Base-by-base conservation (phyloP, 2,329 filamentous ascomycete genomes). In the Talaromyces sp. region DNA sequence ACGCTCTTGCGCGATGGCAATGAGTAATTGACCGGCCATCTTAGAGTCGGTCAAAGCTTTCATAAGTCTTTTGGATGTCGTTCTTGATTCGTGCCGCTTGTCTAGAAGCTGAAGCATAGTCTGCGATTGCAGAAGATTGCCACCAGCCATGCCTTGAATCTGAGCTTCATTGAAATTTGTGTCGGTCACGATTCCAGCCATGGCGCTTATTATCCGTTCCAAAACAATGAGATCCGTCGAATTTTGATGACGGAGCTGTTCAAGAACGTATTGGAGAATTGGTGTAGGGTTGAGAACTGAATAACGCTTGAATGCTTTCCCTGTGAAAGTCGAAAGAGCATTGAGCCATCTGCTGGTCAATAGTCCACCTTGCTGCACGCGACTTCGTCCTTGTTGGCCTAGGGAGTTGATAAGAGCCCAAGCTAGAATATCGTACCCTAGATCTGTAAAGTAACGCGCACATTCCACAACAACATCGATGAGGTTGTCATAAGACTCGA, bases 391-490 rank as follows among this genome's bases (percentile, higher is more conserved):
- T 48, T 83, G 82, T 52, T 84, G 84, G 35, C 85, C 83, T 66
- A 90, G 82, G 10, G 85, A 84, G 72, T 88, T 96, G 78, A 99
- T 87, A 52, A 99, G 82, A 22, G 92, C 92, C 93, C 94, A 99
- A 3, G 92, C 91, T 52, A 99, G 83, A 37, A 97, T 91, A 76
- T 99, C 95, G 74, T 97, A 97, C 0, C 92, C 94, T 43, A 99
- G 81, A 63, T 91, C 88, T 1, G 94, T 97, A 71, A 98, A 97
- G 75, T 97, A 97, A 71, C 92, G 90, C 45, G 92, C 93, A 73
- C 93, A 97, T 74, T 97, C 93, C 14, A 98, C 93, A 67, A 99
- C 92, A 5, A 92, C 92, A 67, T 97, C 92, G 64, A 97, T 97
- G 67, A 99, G 85, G 74, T 98, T 99, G 74, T 90, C 91, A 75